Conservation (phyloP, 75 land plant genomes). For the Pseudotsuga menziesii region DNA sequence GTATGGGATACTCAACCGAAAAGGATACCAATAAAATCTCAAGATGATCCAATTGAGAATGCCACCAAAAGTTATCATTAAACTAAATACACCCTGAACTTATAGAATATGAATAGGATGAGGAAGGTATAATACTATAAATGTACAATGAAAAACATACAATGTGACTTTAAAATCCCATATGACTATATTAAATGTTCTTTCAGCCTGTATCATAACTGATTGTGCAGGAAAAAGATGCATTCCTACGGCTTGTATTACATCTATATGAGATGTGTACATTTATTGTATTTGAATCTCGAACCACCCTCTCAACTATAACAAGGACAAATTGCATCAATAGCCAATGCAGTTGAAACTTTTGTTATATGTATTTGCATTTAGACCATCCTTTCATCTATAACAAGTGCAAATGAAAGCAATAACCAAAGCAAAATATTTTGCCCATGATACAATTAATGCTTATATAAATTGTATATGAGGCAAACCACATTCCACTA, state of each 20-base stretch:
- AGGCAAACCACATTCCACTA: neutral
- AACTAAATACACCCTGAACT: neutral
- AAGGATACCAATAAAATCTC: neutral
- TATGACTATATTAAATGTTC: too few relatives aligned
- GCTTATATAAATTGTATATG: neutral
- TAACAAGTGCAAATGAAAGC: neutral
- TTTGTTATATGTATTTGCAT: neutral
- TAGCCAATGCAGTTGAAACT: neutral
- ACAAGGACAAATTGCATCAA: neutral
- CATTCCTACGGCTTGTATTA: too few relatives aligned
- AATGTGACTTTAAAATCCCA: too few relatives aligned
- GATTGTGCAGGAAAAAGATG: too few relatives aligned
- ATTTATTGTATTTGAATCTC: neutral
- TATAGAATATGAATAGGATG: neutral
- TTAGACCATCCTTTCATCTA: neutral
- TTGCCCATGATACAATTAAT: neutral
- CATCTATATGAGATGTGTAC: neutral
- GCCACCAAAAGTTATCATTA: neutral
- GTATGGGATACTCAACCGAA: neutral
- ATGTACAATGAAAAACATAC: neutral
- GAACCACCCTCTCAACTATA: constrained; percentile 1
- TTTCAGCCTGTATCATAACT: too few relatives aligned
- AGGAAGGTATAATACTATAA: neutral
- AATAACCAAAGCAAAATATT: neutral
- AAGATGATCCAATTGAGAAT: neutral